A percentile compares a stretch with the other conserved stretches of the same genome.
Evolutionary conservation across 306 rosid species (phyloP).

Genomic region (Glycine soja): DNA sequence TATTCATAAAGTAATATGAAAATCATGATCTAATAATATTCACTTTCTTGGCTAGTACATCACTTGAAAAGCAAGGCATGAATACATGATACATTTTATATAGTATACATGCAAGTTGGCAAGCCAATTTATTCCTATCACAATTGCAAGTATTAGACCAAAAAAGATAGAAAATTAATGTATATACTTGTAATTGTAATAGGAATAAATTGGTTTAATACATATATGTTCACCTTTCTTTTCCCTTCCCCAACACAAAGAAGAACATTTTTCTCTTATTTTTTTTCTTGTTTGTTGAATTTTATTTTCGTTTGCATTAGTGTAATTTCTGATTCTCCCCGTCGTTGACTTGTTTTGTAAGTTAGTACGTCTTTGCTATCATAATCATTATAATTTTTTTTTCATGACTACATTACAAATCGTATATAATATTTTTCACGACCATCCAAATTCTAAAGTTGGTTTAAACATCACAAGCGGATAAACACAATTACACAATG

Average conservation of each 20-base stretch:
- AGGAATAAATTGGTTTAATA: too few species aligned
- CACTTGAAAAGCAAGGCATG: slow-evolving; percentile 45
- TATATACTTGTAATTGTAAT: too few species aligned
- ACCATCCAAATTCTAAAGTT: neutral
- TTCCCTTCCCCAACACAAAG: too few species aligned
- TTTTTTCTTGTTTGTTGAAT: neutral
- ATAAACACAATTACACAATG: too few species aligned
- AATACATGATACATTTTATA: slow-evolving; percentile 8
- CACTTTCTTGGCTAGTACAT: slow-evolving; percentile 36
- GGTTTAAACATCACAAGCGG: neutral
- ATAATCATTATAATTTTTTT: too few species aligned
- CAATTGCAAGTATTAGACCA: neutral
- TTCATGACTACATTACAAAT: too few species aligned
- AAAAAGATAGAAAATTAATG: neutral
- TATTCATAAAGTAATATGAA: slow-evolving; percentile 17
- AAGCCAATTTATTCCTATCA: neutral
- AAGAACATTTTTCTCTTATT: too few species aligned
- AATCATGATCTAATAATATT: neutral
- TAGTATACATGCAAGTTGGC: slow-evolving; percentile 3
- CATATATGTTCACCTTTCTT: too few species aligned
- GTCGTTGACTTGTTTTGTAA: too few species aligned
- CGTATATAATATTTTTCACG: too few species aligned
- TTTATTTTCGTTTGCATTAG: neutral
- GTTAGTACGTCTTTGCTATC: too few species aligned
- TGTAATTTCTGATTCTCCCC: too few species aligned